Conservation (phyloP, 2,329 filamentous ascomycete genomes). For the Alternaria metachromatica region DNA sequence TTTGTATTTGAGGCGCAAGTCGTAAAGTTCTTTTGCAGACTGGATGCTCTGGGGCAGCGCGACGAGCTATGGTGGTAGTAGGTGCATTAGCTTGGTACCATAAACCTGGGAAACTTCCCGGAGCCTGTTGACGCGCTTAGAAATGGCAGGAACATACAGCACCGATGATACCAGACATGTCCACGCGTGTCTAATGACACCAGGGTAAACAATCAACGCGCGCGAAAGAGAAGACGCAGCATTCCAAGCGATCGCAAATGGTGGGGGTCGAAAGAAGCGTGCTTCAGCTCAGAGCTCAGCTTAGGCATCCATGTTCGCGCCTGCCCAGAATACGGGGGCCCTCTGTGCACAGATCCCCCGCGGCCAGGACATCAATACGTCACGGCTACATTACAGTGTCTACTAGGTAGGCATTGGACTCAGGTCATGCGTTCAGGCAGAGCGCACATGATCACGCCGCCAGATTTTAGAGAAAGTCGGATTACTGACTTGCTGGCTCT, state of each 20-base stretch:
- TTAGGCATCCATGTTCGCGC: not conserved
- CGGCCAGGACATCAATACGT: not conserved
- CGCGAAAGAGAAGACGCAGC: not conserved
- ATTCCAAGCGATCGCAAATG: not conserved
- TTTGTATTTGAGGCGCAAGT: slow-evolving; percentile 38
- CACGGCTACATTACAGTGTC: not conserved
- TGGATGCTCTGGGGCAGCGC: slow-evolving; percentile 35
- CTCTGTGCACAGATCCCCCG: slow-evolving; percentile 12
- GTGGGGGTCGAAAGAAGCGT: not conserved
- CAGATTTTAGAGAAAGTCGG: not conserved
- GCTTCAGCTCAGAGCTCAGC: not conserved
- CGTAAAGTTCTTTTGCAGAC: slow-evolving; percentile 40
- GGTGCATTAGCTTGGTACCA: slow-evolving; percentile 7
- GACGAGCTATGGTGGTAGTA: slow-evolving; percentile 18
- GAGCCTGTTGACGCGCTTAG: not conserved
- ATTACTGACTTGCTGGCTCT: slow-evolving; percentile 1
- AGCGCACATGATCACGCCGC: not conserved
- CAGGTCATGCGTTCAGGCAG: not conserved
- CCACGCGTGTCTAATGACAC: not conserved
- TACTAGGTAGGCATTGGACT: not conserved
- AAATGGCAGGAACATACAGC: slow-evolving; percentile 9
- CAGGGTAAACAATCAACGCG: not conserved
- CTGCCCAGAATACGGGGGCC: not conserved
- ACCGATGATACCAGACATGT: slow-evolving; percentile 10
- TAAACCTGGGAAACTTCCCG: not conserved